Conservation (phyloP, 768 basidiomycete genomes). For the Leccinum disarticulatum region DNA sequence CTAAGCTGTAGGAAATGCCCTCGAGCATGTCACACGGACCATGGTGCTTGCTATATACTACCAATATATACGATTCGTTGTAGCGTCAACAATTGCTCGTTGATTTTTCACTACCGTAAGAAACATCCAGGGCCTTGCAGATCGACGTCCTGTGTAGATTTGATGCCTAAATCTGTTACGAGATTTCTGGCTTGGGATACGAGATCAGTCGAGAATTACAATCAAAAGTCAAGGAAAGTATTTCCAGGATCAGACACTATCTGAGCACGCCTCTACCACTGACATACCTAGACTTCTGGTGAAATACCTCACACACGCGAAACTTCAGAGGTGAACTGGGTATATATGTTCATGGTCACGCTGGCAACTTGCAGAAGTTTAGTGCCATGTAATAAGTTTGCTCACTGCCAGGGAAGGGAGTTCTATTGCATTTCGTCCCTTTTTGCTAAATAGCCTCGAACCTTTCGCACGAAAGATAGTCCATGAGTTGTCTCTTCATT, state of each 20-base stretch:
- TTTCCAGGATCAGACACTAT: conserved; percentile 12
- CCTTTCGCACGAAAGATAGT: neutral
- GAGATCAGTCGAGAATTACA: conserved; percentile 2
- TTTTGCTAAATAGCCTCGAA: neutral
- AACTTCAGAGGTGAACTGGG: conserved; percentile 40
- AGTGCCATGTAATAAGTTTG: neutral
- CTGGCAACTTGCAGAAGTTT: neutral
- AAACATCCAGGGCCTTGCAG: neutral
- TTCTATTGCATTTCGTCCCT: neutral
- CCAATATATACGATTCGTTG: neutral
- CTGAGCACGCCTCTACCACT: conserved; percentile 41
- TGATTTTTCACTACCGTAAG: neutral
- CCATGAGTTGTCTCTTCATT: neutral
- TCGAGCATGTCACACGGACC: neutral
- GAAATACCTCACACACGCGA: conserved; percentile 44
- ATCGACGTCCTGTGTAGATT: neutral
- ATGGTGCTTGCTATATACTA: neutral
- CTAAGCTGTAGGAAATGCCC: conserved; percentile 16
- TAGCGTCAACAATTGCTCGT: neutral
- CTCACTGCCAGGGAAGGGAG: neutral
- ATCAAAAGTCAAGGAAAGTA: neutral
- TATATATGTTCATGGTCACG: neutral
- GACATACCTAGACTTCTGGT: conserved; percentile 22
- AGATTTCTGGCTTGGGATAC: conserved; percentile 6
- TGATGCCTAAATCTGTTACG: neutral